Evolutionary conservation across 202 grass and related monocot genomes (phyloP).

Genomic region (Digitaria exilis): DNA sequence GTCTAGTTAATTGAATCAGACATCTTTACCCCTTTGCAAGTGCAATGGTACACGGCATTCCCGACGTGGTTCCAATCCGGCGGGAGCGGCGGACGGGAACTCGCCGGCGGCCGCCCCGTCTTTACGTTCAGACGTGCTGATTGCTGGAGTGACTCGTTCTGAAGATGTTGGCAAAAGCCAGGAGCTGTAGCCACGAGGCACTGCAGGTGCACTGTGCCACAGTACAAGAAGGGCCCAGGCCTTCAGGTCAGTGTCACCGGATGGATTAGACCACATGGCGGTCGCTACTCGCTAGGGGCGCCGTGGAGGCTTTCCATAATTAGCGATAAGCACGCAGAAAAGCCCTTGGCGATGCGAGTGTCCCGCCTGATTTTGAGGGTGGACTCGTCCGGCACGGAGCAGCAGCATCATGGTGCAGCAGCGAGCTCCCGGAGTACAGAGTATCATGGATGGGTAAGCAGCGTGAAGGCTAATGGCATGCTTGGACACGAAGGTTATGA

Average conservation of each 20-base stretch:
- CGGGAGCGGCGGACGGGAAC: neutral
- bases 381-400: neutral
- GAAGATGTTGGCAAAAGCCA: conserved; percentile 18
- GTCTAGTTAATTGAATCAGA: neutral
- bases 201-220: too few species aligned
- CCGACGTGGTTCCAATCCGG: conserved; percentile 7
- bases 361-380: conserved; percentile 11
- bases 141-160: neutral
- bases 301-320: neutral
- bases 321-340: neutral
- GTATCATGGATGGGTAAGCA: neutral
- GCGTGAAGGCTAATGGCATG: neutral
- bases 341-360: neutral
- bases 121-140: neutral
- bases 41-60: conserved; percentile 7
- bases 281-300: neutral
- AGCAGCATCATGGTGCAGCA: neutral
- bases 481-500: neutral
- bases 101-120: neutral
- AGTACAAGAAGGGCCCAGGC: too few species aligned
- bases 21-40: neutral
- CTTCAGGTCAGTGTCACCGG: too few species aligned
- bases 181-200: neutral
- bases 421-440: neutral
- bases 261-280: neutral